Base-by-base conservation (phyloP, 1,139 yeast genomes). In the Blastobotrys malaysiensis region DNA sequence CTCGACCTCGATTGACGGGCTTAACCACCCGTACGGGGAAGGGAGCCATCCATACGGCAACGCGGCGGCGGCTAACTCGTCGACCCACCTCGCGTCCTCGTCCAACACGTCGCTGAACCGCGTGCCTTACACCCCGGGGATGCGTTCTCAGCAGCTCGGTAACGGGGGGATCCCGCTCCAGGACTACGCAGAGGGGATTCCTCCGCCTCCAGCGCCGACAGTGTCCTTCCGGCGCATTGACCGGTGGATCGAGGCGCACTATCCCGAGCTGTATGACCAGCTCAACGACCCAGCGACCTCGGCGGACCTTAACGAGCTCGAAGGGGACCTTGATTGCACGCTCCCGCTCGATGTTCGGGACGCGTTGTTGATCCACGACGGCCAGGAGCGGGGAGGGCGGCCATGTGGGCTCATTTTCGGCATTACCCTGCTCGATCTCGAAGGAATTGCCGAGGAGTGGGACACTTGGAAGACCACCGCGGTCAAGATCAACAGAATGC, bases 371-470 rank as follows among this genome's bases (percentile, higher is more conserved):
- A 75, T 83, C 56, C 93, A 87, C 67, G 96, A 88, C 67, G 96
- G 96, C 56, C 95, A 88, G 71, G 83, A 86, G 60, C 73, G 82
- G 48, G 86, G 88, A 50, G 91, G 91, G 16, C 78, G 79, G 62
- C 89, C 90, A 19, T 80, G 86, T 1, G 96, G 96, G 3, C 74
- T 86, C 53, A 69, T 88, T 50, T 83, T 84, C 76, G 91, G 95
- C 20, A 75, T 85, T 64, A 80, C 83, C 3, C 75, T 87, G 51
- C 73, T 88, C 63, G 93, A 86, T 67, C 73, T 87, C 57, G 95
- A 87, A 67, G 76, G 81, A 54, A 78, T 86, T 54, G 78, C 82
- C 50, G 88, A 83, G 62, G 95, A 87, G 68, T 82, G 85, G 71
- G 73, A 77, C 43, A 77, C 84, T 56, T 88, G 96, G 96, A 78